phyloP scores from a whole-genome alignment of 495 filamentous ascomycete species.

The Pseudoneurospora amorphoporcata region DNA sequence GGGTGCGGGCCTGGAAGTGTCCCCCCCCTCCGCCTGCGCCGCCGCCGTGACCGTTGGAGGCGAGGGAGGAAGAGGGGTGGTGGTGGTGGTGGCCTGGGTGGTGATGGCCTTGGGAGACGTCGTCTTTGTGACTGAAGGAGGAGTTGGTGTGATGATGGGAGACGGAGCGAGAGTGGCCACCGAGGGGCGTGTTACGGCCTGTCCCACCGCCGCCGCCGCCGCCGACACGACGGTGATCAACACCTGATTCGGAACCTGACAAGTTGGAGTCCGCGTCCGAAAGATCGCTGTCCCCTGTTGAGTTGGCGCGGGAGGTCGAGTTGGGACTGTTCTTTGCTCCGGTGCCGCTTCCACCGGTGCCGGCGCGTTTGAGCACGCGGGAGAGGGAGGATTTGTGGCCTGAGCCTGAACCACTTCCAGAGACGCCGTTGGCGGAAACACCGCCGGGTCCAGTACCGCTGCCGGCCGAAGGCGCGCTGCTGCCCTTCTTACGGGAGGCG shows the following conservation, averaged over 20 bases:
- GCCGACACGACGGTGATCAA: conserved; percentile 34
- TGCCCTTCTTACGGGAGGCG: conserved; percentile 41
- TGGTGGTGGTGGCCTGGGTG: background rate
- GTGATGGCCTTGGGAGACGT: background rate
- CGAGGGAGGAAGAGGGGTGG: background rate
- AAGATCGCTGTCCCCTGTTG: conserved; percentile 48
- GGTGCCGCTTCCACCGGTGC: background rate
- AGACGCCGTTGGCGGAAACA: background rate
- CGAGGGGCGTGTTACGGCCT: conserved; percentile 1
- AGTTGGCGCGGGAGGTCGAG: conserved; percentile 13
- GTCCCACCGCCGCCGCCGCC: conserved; percentile 18
- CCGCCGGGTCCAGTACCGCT: conserved; percentile 18
- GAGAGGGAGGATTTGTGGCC: conserved; percentile 38
- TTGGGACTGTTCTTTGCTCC: conserved; percentile 49
- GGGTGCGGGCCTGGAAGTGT: conserved; percentile 1
- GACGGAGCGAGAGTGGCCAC: conserved; percentile 9
- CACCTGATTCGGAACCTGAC: conserved; percentile 29
- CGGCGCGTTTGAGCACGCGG: conserved; percentile 35
- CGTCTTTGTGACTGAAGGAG: conserved; percentile 7
- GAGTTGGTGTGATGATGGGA: conserved; percentile 7
- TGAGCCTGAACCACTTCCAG: background rate
- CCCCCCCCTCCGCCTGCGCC: conserved; percentile 6
- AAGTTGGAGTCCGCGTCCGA: conserved; percentile 50
- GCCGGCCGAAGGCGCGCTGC: conserved; percentile 39
- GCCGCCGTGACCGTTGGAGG: background rate